A percentile compares a stretch with the other conserved stretches of the same genome.
Conservation (phyloP, 192 early-diverging fungal species). For the Coemansia sp. region DNA sequence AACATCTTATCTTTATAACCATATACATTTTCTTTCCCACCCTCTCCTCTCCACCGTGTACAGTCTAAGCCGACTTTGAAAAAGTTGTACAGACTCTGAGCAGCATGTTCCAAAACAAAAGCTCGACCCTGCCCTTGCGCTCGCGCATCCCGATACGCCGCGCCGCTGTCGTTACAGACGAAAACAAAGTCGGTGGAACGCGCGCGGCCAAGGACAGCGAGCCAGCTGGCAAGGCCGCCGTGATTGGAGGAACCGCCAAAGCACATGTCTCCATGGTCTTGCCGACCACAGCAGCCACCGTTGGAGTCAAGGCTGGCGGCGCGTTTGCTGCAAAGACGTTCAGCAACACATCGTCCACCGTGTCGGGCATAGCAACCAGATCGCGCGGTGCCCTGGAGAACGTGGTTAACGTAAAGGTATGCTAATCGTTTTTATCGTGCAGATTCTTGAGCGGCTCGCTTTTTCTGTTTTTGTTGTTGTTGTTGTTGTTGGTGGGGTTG, state of each 20-base stretch:
- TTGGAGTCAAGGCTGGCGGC: too few species aligned
- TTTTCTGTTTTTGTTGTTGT: constrained; percentile 1
- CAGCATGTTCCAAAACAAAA: constrained; percentile 52
- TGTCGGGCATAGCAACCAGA: neutral
- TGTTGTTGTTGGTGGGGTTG: too few species aligned
- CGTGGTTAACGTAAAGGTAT: constrained; percentile 30
- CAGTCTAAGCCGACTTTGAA: too few species aligned
- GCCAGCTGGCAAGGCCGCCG: constrained; percentile 5
- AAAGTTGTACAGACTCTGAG: too few species aligned
- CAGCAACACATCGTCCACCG: too few species aligned
- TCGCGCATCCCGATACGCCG: constrained; percentile 42
- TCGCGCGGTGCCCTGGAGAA: constrained; percentile 3
- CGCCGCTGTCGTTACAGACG: constrained; percentile 24
- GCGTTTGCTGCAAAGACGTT: too few species aligned
- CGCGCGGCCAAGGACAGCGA: constrained; percentile 10
- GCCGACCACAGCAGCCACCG: too few species aligned
- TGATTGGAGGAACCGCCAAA: neutral
- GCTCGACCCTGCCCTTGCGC: constrained; percentile 35
- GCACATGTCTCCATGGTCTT: neutral
- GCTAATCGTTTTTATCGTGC: neutral
- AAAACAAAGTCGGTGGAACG: constrained; percentile 27
- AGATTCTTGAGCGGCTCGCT: neutral
- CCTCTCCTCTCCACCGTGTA: neutral
- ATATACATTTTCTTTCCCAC: neutral
- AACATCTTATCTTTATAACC: too few species aligned